Evolutionary conservation across 768 basidiomycete species (phyloP).

Genomic region (Lanmaoa rubissima): DNA sequence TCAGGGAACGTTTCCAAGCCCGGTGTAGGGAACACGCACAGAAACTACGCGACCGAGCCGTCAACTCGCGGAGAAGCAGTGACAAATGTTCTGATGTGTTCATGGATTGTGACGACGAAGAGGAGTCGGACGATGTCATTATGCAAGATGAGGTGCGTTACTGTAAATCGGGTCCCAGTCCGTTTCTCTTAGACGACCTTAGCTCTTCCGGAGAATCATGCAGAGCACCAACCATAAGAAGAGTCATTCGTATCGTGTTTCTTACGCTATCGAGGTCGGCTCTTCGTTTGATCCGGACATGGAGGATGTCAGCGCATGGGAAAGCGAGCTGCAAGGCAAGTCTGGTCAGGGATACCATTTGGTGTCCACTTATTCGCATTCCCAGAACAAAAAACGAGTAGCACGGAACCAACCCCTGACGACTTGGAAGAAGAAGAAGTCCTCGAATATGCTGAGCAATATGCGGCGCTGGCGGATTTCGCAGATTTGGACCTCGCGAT

Average conservation of each 20-base stretch:
- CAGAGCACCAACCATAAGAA: constrained; percentile 48
- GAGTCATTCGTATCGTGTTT: constrained; percentile 55
- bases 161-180: not conserved
- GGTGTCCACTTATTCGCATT: constrained; percentile 1
- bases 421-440: constrained; percentile 59
- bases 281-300: constrained; percentile 75
- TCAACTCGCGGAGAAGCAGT: constrained; percentile 41
- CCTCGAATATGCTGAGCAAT: constrained; percentile 57
- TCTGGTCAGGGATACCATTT: not conserved
- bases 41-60: constrained; percentile 50
- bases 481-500: constrained; percentile 38
- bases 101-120: constrained; percentile 53
- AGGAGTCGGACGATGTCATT: constrained; percentile 56
- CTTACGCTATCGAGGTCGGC: constrained; percentile 67
- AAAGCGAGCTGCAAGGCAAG: constrained; percentile 50
- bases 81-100: constrained; percentile 46
- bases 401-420: constrained; percentile 35
- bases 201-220: constrained; percentile 71
- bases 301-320: constrained; percentile 64
- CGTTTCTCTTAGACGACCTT: constrained; percentile 10
- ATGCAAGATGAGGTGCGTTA: constrained; percentile 59
- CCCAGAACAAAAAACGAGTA: constrained; percentile 2
- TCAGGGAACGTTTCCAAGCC: constrained; percentile 59
- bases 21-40: constrained; percentile 62
- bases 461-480: constrained; percentile 43